Percentiles rank a stretch among this genome's conserved stretches.
Evolutionary conservation across 1,139 yeast species (phyloP).

Genomic region (Kluyveromyces sp.): DNA sequence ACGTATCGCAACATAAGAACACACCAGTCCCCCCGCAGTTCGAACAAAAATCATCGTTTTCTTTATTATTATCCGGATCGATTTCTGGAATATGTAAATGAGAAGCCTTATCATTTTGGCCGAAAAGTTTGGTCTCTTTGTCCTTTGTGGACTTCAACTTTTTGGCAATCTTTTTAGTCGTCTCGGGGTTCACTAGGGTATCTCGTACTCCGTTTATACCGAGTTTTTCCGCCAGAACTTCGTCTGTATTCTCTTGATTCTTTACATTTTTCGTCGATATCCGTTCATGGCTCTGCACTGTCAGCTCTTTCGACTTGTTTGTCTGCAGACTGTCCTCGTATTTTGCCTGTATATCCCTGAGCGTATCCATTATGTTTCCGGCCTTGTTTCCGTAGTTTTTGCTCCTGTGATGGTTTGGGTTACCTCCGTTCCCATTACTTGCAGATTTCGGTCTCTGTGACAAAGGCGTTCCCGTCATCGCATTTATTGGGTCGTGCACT

Average conservation of each 20-base stretch:
- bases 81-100: slow-evolving; percentile 14
- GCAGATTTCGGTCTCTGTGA: slow-evolving; percentile 4
- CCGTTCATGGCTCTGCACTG: slow-evolving; percentile 20
- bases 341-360: slow-evolving; percentile 4
- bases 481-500: slow-evolving; percentile 21
- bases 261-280: background rate
- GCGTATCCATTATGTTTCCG: background rate
- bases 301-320: slow-evolving; percentile 17
- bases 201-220: slow-evolving; percentile 8
- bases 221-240: slow-evolving; percentile 9
- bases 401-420: background rate
- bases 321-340: slow-evolving; percentile 20
- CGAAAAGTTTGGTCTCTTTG: slow-evolving; percentile 23
- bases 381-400: background rate
- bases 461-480: slow-evolving; percentile 29
- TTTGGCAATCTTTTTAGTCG: slow-evolving; percentile 7
- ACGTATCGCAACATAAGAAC: slow-evolving; percentile 86
- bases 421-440: background rate
- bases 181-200: slow-evolving; percentile 7
- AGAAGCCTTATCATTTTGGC: slow-evolving; percentile 22
- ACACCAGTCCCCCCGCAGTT: slow-evolving; percentile 86
- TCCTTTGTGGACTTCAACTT: slow-evolving; percentile 21
- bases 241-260: slow-evolving; percentile 7
- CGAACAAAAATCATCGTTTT: slow-evolving; percentile 83
- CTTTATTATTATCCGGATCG: slow-evolving; percentile 22